Conservation (phyloP, 2,329 filamentous ascomycete genomes). For the Helotiales sp. region DNA sequence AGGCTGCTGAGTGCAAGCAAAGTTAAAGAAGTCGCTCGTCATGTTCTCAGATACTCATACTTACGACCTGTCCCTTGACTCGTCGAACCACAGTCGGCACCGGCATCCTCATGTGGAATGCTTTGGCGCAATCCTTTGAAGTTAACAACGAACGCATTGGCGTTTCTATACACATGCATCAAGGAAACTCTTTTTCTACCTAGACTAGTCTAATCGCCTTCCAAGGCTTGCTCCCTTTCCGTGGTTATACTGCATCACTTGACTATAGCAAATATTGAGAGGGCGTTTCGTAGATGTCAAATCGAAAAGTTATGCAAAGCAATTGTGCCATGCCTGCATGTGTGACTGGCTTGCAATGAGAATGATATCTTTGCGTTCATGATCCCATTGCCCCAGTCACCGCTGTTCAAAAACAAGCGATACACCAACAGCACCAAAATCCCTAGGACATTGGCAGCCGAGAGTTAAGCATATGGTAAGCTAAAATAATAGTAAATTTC, state of each 20-base stretch:
- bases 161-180: constrained; percentile 16
- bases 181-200: constrained; percentile 21
- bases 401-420: no score
- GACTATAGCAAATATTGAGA: constrained; percentile 24
- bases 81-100: constrained; percentile 1
- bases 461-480: no score
- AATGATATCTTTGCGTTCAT: no score
- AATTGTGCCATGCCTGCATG: not conserved
- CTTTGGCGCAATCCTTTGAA: constrained; percentile 14
- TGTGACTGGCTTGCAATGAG: no score
- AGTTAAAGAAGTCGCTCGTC: constrained; percentile 58
- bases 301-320: constrained; percentile 11
- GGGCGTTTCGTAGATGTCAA: constrained; percentile 31
- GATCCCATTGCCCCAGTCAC: no score
- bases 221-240: constrained; percentile 21
- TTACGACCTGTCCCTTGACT: constrained; percentile 3
- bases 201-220: constrained; percentile 36
- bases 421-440: no score
- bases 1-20: constrained; percentile 95
- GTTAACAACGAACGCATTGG: constrained; percentile 14
- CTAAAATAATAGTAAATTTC: no score
- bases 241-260: constrained; percentile 21
- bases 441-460: no score
- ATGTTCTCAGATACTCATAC: constrained; percentile 3
- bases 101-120: constrained; percentile 10